Conservation (phyloP, 2,329 filamentous ascomycete species). For the Scytalidium lignicola region DNA sequence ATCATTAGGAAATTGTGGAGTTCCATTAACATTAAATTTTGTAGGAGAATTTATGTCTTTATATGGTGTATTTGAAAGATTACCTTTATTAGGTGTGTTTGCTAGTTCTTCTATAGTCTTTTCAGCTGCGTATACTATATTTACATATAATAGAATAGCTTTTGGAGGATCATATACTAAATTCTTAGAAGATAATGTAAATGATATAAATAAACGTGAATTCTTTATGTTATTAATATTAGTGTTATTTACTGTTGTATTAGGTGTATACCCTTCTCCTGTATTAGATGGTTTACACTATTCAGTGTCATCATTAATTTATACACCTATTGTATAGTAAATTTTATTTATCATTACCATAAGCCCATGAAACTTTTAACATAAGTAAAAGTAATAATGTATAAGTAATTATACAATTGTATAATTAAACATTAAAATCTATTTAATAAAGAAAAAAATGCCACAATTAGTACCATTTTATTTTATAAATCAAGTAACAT, state of each 20-base stretch:
- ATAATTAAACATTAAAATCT: conserved; percentile 3
- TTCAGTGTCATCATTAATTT: conserved; percentile 27
- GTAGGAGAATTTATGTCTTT: conserved; percentile 29
- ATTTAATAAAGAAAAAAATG: conserved; percentile 17
- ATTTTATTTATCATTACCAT: conserved; percentile 19
- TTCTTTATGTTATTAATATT: conserved; percentile 29
- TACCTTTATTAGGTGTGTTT: conserved; percentile 26
- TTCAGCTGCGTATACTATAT: conserved; percentile 28
- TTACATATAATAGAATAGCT: conserved; percentile 30
- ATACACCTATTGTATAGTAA: conserved; percentile 21
- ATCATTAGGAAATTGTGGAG: conserved; percentile 25
- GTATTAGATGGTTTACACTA: conserved; percentile 32
- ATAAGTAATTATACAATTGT: not conserved
- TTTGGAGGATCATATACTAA: conserved; percentile 28
- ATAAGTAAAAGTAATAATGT: conserved; percentile 5
- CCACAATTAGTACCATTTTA: conserved; percentile 23
- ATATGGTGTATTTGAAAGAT: conserved; percentile 29
- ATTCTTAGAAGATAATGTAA: conserved; percentile 27
- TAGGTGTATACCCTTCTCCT: conserved; percentile 30
- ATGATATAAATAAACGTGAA: conserved; percentile 30
- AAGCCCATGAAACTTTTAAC: conserved; percentile 12
- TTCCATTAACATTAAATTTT: conserved; percentile 27
- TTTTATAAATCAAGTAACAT: conserved; percentile 23
- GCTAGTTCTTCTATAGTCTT: conserved; percentile 28
- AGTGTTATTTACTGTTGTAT: conserved; percentile 28